Evolutionary conservation across 805 yeast genomes (phyloP), one percentile per base, ranked within the genome.

Genomic region (Saitoella complicata): DNA sequence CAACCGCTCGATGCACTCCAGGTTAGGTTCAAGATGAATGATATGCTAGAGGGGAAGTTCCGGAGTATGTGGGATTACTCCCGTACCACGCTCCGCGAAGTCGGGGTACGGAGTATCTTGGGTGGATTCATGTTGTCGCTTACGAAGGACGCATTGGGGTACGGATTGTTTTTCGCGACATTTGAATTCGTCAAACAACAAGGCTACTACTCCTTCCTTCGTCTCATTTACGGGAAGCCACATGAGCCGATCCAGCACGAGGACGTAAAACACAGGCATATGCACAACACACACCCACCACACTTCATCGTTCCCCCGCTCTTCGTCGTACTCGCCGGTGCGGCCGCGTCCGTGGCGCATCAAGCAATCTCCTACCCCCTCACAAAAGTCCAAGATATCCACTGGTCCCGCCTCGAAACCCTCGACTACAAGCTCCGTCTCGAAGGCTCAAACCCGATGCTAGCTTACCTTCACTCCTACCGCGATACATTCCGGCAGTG

Each of bases 1-100:
- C 88, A 95, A 1, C 97, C 97, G 0, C 69, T 88, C 4, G 96
- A 88, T 61, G 95, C 96, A 6, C 75, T 88, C 3, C 81, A 80
- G 55, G 75, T 94, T 1, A 69, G 96, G 51, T 82, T 87, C 51
- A 70, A 77, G 1, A 78, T 84, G 5, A 73, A 80, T 7, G 94
- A 85, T 51, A 63, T 87, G 44, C 61, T 84, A 10, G 38, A 29
- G 36, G 7, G 9, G 31, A 37, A 12, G 30, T 47, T 81, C 59
- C 72, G 72, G 46, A 80, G 80, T 46, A 59, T 87, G 46, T 84
- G 95, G 93, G 62, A 63, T 30, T 88, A 84, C 60, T 86, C 88
- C 0, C 58, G 70, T 31, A 68, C 69, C 42, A 84, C 84, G 55
- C 63, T 86, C 43, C 65, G 65, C 48, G 81, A 81, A 49, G 71